phyloP scores from a whole-genome alignment of 306 rosid genomes.

The Hippophae tibetana region DNA sequence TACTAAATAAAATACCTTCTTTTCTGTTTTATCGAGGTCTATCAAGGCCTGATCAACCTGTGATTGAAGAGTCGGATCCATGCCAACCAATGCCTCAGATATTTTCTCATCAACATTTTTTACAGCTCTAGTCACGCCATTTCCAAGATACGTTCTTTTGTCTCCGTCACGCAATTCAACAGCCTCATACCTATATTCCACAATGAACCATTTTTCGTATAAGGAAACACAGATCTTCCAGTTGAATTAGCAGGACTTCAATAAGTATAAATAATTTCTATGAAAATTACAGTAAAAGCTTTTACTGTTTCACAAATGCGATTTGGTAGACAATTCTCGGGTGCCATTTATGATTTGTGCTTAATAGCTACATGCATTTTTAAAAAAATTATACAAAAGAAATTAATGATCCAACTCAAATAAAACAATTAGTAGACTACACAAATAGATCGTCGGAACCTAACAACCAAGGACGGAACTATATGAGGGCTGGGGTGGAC shows the following conservation, averaged over 20 bases:
- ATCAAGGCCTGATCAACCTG: slow-evolving; percentile 95
- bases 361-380: neutral
- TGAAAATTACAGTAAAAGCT: no score
- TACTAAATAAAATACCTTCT: slow-evolving; percentile 45
- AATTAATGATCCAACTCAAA: neutral
- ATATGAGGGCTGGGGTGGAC: no score
- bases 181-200: slow-evolving; percentile 68
- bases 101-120: slow-evolving; percentile 77
- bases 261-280: no score
- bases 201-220: no score
- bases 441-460: no score
- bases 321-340: neutral
- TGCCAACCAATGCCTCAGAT: slow-evolving; percentile 78
- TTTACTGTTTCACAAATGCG: no score
- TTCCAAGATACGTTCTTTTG: slow-evolving; percentile 75
- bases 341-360: neutral
- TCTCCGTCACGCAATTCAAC: slow-evolving; percentile 87
- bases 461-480: no score
- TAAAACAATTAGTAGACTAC: no score
- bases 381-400: neutral
- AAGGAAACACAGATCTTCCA: no score
- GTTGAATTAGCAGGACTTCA: no score
- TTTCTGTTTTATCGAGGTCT: slow-evolving; percentile 90
- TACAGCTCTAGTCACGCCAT: slow-evolving; percentile 74
- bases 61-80: slow-evolving; percentile 85